phyloP scores from a whole-genome alignment of 805 yeast genomes.

The Metschnikowia lochheadii region DNA sequence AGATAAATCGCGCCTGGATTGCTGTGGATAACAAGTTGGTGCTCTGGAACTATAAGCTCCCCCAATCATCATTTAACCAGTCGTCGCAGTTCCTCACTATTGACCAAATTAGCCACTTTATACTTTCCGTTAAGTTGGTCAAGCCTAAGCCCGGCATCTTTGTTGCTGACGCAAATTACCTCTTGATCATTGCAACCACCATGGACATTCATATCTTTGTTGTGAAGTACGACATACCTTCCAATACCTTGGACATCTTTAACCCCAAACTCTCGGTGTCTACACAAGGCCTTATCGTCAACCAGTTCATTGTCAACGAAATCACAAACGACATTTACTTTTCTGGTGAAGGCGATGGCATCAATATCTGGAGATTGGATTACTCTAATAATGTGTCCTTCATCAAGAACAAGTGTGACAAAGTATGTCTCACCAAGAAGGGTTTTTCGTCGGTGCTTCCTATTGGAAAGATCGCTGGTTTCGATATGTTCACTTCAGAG shows the following conservation, averaged over 20 bases:
- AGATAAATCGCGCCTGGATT: slow-evolving; percentile 80
- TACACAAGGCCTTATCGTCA: slow-evolving; percentile 70
- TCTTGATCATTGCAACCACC: slow-evolving; percentile 77
- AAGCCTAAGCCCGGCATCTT: slow-evolving; percentile 80
- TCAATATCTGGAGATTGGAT: slow-evolving; percentile 80
- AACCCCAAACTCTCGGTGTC: slow-evolving; percentile 82
- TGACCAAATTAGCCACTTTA: slow-evolving; percentile 76
- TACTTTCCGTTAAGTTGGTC: slow-evolving; percentile 71
- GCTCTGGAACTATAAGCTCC: slow-evolving; percentile 75
- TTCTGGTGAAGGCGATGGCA: slow-evolving; percentile 73
- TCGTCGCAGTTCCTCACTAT: slow-evolving; percentile 65
- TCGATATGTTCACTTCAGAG: slow-evolving; percentile 27
- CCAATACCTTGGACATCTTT: slow-evolving; percentile 58
- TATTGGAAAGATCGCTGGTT: slow-evolving; percentile 29
- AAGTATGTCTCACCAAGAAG: slow-evolving; percentile 75
- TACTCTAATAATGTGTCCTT: slow-evolving; percentile 83
- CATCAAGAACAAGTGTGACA: slow-evolving; percentile 79
- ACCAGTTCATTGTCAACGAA: slow-evolving; percentile 54
- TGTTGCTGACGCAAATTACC: slow-evolving; percentile 66
- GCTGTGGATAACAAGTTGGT: slow-evolving; percentile 75
- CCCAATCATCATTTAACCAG: slow-evolving; percentile 43
- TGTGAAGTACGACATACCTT: slow-evolving; percentile 46
- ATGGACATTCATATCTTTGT: slow-evolving; percentile 75
- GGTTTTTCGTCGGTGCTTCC: slow-evolving; percentile 41
- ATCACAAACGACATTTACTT: slow-evolving; percentile 78